Conservation (phyloP, 2,329 filamentous ascomycete species). For the Nemania diffusa region DNA sequence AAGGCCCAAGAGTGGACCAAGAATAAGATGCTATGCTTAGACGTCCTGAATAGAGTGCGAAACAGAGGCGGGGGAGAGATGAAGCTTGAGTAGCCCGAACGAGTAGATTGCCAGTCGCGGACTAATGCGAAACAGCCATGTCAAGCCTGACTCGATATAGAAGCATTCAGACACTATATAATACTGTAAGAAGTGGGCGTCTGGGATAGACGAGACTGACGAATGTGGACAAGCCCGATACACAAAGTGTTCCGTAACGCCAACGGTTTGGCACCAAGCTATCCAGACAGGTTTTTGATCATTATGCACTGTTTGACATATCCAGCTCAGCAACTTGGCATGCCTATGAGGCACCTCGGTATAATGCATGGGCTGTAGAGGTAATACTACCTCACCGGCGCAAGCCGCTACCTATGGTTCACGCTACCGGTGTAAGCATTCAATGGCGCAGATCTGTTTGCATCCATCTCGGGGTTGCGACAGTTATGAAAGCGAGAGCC, state of each 20-base stretch:
- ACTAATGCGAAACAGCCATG: conserved; percentile 21
- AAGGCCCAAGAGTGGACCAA: conserved; percentile 10
- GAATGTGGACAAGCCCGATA: conserved; percentile 48
- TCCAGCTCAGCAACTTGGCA: conserved; percentile 14
- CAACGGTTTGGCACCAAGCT: conserved; percentile 34
- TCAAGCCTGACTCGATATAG: conserved; percentile 16
- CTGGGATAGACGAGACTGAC: conserved; percentile 36
- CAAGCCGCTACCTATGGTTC: neutral
- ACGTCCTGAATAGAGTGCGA: conserved; percentile 21
- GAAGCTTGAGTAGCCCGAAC: conserved; percentile 3
- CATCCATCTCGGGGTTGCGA: neutral
- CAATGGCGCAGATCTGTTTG: neutral
- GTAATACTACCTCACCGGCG: neutral
- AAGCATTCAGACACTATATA: conserved; percentile 9
- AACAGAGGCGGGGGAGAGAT: conserved; percentile 18
- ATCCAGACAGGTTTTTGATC: conserved; percentile 14
- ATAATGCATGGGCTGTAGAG: neutral
- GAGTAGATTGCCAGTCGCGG: conserved; percentile 16
- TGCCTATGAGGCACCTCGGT: neutral
- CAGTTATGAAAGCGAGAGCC: neutral
- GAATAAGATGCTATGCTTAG: conserved; percentile 14
- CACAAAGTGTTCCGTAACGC: conserved; percentile 49
- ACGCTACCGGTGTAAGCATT: conserved; percentile 4
- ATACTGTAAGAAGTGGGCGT: conserved; percentile 14
- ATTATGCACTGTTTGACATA: conserved; percentile 28